phyloP scores from a whole-genome alignment of 106 monocot genomes.

The Dendrobium nobile region DNA sequence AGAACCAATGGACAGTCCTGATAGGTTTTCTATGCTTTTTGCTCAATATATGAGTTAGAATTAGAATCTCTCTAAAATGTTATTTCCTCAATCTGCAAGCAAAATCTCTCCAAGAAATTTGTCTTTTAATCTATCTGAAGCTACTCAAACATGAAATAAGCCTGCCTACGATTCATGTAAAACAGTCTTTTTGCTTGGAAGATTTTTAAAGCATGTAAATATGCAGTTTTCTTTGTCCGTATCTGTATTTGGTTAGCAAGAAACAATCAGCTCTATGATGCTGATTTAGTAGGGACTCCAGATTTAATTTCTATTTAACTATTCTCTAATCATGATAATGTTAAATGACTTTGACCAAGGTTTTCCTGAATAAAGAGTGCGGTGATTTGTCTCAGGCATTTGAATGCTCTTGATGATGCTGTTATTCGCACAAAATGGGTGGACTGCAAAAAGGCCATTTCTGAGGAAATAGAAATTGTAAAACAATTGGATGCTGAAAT shows the following conservation, averaged over 20 bases:
- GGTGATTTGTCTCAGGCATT: constrained; percentile 39
- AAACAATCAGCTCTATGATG: not conserved
- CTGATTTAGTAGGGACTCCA: not conserved
- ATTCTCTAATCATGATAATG: not conserved
- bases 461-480: constrained; percentile 82
- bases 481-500: constrained; percentile 88
- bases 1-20: not conserved
- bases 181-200: not conserved
- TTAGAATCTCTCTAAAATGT: not conserved
- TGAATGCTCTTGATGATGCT: constrained; percentile 76
- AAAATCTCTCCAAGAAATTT: not conserved
- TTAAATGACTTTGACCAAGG: not conserved
- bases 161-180: too few relatives aligned
- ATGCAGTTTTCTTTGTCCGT: not conserved
- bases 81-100: not conserved
- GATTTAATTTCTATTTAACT: not conserved
- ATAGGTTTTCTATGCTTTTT: not conserved
- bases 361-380: not conserved
- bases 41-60: not conserved
- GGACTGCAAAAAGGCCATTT: constrained; percentile 84
- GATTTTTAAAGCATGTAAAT: not conserved
- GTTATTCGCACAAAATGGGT: constrained; percentile 74
- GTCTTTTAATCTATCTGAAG: not conserved
- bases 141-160: not conserved
- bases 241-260: not conserved